Base-by-base conservation (phyloP, 2,329 filamentous ascomycete genomes). In the Paracoccidioides brasiliensis region DNA sequence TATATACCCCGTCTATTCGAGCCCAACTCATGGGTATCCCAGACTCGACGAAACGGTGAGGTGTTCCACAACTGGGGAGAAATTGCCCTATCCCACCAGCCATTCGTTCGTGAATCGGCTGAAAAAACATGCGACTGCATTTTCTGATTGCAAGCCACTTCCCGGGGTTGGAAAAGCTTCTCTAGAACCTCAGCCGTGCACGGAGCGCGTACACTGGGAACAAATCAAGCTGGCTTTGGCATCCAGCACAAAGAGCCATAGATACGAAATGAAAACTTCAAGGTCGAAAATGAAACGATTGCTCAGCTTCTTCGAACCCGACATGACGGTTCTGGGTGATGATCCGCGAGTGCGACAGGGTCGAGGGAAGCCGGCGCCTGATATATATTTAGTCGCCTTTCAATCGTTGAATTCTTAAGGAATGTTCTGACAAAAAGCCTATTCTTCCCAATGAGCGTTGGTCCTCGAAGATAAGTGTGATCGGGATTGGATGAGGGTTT, bases 391-490 rank as follows among this genome's bases (percentile, higher is more conserved):
- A 28, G 46, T 63, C 15, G 62, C 63, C 14, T 54, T 65, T 57
- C 56, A 61, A 53, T 5, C 40, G 8, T 54, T 66, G 32, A 64
- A 64, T n/a, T 53, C 52, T 2, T 2, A 45, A 40, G 10, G 2
- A 37, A 32, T 52, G 28, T 2, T 12, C 38, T 30, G 54, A 41
- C 12, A 33, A 53, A 50, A 58, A 35, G 7, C 6, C n/a, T 10
- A 63, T 66, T 10, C 52, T 64, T 14, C 62, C 64, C 0, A 59
- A 58, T 0, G 66, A 70, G 58, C 69, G 65, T 61, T 70, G 37
- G 67, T 70, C 6, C 70, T 70, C 22, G 67, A 69, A 56, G 67
- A 70, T 61, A 67, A 64, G 6, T 56, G 68, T 33, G 60, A 59
- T 49, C 64, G 67, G 7, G 67, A 67, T 52, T 65, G 65, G 14